Conservation (phyloP, 1,139 yeast species). For the Scheffersomyces stambukii region DNA sequence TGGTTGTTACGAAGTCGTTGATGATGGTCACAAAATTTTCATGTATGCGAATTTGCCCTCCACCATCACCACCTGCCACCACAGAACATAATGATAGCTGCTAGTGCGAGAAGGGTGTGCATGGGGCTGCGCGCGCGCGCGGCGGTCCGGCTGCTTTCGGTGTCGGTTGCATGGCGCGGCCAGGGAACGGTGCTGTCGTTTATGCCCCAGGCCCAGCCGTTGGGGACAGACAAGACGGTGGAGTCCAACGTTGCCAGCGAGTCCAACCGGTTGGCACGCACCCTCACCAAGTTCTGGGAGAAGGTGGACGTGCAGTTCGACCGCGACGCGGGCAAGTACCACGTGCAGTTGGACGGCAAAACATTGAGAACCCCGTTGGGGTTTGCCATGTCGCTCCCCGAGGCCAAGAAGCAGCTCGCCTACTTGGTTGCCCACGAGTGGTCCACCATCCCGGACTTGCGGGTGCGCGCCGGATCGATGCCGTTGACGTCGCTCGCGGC, state of each 20-base stretch:
- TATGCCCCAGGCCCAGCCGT: no score
- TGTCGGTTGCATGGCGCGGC: no score
- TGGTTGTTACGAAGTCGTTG: no score
- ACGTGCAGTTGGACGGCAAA: constrained; percentile 67
- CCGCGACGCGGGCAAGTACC: constrained; percentile 27
- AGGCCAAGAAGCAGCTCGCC: constrained; percentile 59
- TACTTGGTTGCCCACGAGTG: constrained; percentile 82
- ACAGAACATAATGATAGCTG: background rate
- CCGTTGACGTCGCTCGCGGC: constrained; percentile 88
- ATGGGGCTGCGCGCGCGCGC: constrained; percentile 10
- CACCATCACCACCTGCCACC: no score
- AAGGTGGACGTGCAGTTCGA: constrained; percentile 50
- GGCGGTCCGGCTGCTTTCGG: constrained; percentile 8
- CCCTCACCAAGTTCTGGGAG: constrained; percentile 82
- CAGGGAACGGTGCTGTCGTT: no score
- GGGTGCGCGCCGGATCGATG: constrained; percentile 73
- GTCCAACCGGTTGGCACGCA: constrained; percentile 67
- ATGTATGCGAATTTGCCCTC: no score
- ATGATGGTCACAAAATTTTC: no score
- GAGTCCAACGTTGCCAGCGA: constrained; percentile 56
- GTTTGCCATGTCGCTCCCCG: constrained; percentile 61
- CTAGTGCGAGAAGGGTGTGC: background rate
- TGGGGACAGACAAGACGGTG: constrained; percentile 39
- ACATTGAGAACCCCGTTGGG: constrained; percentile 86
- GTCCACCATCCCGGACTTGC: constrained; percentile 66